These are phyloP conservation scores for Ehretia macrophylla DNA, from an alignment of 257 asterid species.

Conservation along the genomic window DNA sequence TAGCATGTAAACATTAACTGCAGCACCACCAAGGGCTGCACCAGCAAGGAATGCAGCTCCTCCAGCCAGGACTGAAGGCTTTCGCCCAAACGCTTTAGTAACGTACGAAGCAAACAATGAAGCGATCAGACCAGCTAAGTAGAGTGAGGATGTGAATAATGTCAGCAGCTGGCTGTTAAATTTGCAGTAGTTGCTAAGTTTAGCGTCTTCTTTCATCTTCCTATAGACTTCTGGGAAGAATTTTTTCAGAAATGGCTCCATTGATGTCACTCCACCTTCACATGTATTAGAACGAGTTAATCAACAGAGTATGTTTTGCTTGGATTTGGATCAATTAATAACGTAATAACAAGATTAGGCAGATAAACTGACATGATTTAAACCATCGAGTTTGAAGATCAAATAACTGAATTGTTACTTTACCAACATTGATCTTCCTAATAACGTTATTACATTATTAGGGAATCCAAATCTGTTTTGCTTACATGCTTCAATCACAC, in stretches of 20 bases:
- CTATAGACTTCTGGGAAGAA: constrained; percentile 58
- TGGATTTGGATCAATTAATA: neutral
- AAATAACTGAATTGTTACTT: too few species aligned
- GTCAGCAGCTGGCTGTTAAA: constrained; percentile 65
- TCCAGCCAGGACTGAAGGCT: constrained; percentile 52
- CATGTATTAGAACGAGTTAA: neutral
- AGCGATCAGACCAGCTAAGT: constrained; percentile 68
- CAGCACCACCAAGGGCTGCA: constrained; percentile 68
- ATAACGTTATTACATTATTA: too few species aligned
- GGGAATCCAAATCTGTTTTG: too few species aligned
- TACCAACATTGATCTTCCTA: too few species aligned
- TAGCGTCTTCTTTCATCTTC: constrained; percentile 49
- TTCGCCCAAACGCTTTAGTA: constrained; percentile 57
- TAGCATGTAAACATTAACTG: constrained; percentile 54
- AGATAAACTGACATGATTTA: neutral
- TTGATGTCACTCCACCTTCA: constrained; percentile 86
- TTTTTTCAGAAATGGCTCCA: constrained; percentile 63
- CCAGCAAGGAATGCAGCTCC: constrained; percentile 70
- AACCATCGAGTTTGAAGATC: too few species aligned
- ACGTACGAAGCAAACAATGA: constrained; percentile 55
- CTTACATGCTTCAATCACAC: too few species aligned
- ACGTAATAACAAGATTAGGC: too few species aligned
- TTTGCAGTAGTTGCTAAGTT: constrained; percentile 73
- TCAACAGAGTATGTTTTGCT: too few species aligned
- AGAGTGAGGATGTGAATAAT: constrained; percentile 72